Base-by-base conservation (phyloP, 2,329 filamentous ascomycete genomes). In the Exophiala spinifera region DNA sequence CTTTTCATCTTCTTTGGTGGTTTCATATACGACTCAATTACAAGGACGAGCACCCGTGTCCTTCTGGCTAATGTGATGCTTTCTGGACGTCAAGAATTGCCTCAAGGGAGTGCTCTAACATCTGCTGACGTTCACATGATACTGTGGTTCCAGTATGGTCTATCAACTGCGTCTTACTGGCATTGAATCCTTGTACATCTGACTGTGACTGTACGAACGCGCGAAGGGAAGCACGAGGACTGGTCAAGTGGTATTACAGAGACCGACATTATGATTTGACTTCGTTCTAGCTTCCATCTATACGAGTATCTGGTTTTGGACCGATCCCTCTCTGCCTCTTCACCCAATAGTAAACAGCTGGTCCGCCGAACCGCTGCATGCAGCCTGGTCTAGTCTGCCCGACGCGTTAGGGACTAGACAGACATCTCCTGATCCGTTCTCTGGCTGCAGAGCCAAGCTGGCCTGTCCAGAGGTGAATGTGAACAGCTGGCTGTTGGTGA, bases 401-500 rank as follows among this genome's bases (percentile, higher is more conserved):
- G 44, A 31, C 17, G 49, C 46, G 23, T 57, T 46, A 11, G 46
- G 19, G 14, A 36, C 39, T 4, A 57, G 40, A 25, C 54, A 57
- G 13, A 53, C 50, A 14, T 44, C 14, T 11, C 54, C 46, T 7
- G 33, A 20, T 8, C 54, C 54, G n/a, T 57, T 57, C 20, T 50
- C 50, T 13, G 54, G 54, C 40, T 53, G 49, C 11, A 57, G 54
- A 19, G 21, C 25, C 28, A 57, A 34, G 21, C 49, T 57, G 14
- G 54, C 50, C 46, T 53, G 45, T 13, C 54, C 50, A 3, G 19
- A 31, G 1, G 46, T 42, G 21, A 57, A 57, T 8, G 49, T 28
- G 40, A 57, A 57, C 3, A 57, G 36, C 25, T 57, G 54, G 25
- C 49, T 53, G 31, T 57, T 45, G 10, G 54, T 57, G 33, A 57